Evolutionary conservation across 2,329 filamentous ascomycete genomes (phyloP).

Genomic region (Fusarium fracticaudum): DNA sequence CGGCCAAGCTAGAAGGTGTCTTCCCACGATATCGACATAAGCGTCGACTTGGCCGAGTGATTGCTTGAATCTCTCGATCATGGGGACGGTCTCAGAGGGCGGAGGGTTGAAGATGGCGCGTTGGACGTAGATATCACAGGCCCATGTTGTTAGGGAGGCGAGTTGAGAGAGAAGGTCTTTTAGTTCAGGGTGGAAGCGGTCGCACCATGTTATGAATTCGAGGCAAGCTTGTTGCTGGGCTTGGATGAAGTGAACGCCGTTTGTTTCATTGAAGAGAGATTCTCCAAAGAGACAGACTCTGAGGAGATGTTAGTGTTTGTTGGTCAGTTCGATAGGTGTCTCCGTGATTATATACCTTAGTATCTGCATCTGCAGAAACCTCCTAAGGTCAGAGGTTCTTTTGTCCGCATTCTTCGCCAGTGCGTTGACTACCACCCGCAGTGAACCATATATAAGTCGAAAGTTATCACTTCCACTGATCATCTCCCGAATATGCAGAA

Average conservation of each 20-base stretch:
- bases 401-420: not conserved
- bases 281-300: constrained; percentile 35
- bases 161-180: constrained; percentile 26
- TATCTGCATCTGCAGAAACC: constrained; percentile 36
- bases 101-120: constrained; percentile 33
- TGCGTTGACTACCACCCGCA: constrained; percentile 28
- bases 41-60: constrained; percentile 26
- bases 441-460: constrained; percentile 28
- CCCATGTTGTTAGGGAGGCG: constrained; percentile 26
- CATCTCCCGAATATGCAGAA: constrained; percentile 37
- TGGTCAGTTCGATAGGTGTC: no score
- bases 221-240: constrained; percentile 31
- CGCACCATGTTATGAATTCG: constrained; percentile 35
- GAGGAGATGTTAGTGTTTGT: no score
- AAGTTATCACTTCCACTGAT: constrained; percentile 40
- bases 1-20: constrained; percentile 34
- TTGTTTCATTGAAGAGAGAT: constrained; percentile 32
- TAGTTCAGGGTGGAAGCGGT: constrained; percentile 33
- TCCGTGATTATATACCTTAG: constrained; percentile 1
- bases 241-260: constrained; percentile 35
- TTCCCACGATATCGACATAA: constrained; percentile 31
- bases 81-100: constrained; percentile 9
- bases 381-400: constrained; percentile 20
- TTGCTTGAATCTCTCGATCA: constrained; percentile 32
- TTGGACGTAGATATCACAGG: constrained; percentile 36